Percentiles rank a stretch among this genome's conserved stretches.
phyloP scores from a whole-genome alignment of 805 yeast genomes.

The Monosporozyma yasuniensis region DNA sequence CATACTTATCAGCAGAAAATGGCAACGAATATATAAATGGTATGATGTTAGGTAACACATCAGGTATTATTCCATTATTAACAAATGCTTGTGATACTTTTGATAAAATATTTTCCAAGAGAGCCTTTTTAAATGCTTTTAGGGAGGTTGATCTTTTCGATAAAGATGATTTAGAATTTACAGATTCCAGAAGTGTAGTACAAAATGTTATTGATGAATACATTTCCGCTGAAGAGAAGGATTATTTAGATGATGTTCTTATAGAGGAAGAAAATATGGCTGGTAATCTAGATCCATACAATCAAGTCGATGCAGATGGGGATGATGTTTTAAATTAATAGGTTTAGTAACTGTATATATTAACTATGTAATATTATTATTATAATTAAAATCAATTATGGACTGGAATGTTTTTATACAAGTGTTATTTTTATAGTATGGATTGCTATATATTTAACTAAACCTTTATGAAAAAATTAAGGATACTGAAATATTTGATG shows the following conservation, averaged over 20 bases:
- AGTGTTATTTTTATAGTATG: neutral
- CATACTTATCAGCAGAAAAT: slow-evolving; percentile 30
- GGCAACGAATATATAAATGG: slow-evolving; percentile 56
- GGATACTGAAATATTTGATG: neutral
- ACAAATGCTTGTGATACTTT: slow-evolving; percentile 63
- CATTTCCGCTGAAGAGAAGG: slow-evolving; percentile 55
- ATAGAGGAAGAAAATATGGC: slow-evolving; percentile 32
- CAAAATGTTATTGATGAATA: slow-evolving; percentile 71
- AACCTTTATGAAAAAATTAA: no score
- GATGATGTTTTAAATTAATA: slow-evolving; percentile 14
- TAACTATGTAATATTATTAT: neutral
- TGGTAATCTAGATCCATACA: slow-evolving; percentile 9
- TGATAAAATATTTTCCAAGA: slow-evolving; percentile 67
- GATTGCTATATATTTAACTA: no score
- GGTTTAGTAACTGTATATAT: neutral
- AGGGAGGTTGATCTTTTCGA: slow-evolving; percentile 35
- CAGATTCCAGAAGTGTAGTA: slow-evolving; percentile 65
- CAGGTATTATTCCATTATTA: slow-evolving; percentile 62
- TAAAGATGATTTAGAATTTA: slow-evolving; percentile 55
- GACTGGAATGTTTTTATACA: neutral
- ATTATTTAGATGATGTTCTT: slow-evolving; percentile 32
- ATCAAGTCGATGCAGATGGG: slow-evolving; percentile 23
- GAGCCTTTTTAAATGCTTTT: slow-evolving; percentile 79
- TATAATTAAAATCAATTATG: neutral
- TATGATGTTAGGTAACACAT: slow-evolving; percentile 72